These are phyloP conservation scores for Ulota crispa DNA, from an alignment of 225 moss, liverwort and hornwort species.

Conservation along the genomic window DNA sequence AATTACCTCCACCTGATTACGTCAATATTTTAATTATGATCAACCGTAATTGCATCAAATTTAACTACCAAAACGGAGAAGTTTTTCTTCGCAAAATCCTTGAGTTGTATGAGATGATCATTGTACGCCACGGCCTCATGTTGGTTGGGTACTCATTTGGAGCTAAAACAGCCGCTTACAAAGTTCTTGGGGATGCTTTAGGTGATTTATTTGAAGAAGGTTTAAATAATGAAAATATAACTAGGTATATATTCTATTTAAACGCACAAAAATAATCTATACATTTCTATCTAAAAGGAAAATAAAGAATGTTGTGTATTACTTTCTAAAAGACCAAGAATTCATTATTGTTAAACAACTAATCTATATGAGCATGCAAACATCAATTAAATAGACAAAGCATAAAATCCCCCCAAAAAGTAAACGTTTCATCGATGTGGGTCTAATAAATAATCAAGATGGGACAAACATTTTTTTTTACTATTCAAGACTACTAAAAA, in stretches of 20 bases:
- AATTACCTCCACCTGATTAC: constrained; percentile 79
- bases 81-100: constrained; percentile 68
- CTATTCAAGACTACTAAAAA: no score
- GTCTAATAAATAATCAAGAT: no score
- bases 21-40: constrained; percentile 64
- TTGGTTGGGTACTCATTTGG: constrained; percentile 78
- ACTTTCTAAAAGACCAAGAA: not conserved
- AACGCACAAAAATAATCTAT: no score
- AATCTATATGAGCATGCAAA: not conserved
- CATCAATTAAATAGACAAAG: not conserved
- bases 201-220: constrained; percentile 57
- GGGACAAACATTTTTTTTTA: no score
- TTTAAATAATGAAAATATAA: constrained; percentile 68
- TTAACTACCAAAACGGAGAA: constrained; percentile 55
- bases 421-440: no score
- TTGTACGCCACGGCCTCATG: constrained; percentile 88
- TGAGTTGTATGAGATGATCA: constrained; percentile 86
- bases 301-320: no score
- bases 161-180: constrained; percentile 68
- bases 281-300: no score
- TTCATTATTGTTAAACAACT: not conserved
- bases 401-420: no score
- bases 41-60: constrained; percentile 51
- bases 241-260: constrained; percentile 37
- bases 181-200: constrained; percentile 69